Evolutionary conservation across 2,329 filamentous ascomycete species (phyloP).

Genomic region (Didymella lethalis): DNA sequence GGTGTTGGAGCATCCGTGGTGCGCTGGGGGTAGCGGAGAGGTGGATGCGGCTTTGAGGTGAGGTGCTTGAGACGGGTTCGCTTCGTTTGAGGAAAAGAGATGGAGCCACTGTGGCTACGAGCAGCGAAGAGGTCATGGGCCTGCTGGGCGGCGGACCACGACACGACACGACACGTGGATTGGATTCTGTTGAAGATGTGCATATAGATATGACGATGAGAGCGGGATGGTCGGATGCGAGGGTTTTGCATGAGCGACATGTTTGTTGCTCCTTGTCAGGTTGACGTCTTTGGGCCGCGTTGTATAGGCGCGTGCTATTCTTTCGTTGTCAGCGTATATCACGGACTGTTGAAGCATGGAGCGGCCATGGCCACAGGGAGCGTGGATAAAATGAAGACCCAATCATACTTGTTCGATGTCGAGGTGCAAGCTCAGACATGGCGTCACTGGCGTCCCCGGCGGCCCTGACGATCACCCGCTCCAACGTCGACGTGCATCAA

Average conservation of each 20-base stretch:
- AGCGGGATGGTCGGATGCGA: background rate
- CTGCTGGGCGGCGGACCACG: background rate
- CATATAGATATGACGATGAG: conserved; percentile 12
- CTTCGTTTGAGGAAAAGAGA: background rate
- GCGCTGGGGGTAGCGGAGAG: conserved; percentile 34
- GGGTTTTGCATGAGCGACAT: conserved; percentile 4
- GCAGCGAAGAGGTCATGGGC: background rate
- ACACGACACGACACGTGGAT: background rate
- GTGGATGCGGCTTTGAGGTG: conserved; percentile 6
- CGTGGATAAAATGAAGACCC: conserved; percentile 18
- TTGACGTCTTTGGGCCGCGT: background rate
- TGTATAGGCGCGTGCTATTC: conserved; percentile 5
- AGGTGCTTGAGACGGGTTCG: background rate
- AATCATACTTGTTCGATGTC: background rate
- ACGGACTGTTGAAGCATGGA: background rate
- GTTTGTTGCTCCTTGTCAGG: conserved; percentile 2
- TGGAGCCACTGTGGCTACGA: background rate
- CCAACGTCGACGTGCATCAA: conserved; percentile 4
- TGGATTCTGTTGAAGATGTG: background rate
- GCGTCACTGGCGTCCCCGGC: conserved; percentile 11
- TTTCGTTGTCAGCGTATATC: conserved; percentile 13
- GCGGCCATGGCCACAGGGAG: conserved; percentile 2
- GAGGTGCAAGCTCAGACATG: conserved; percentile 9
- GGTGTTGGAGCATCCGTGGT: conserved; percentile 92
- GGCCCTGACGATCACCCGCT: conserved; percentile 20